Base-by-base conservation (phyloP, 257 asterid species). In the Anisodus tanguticus region DNA sequence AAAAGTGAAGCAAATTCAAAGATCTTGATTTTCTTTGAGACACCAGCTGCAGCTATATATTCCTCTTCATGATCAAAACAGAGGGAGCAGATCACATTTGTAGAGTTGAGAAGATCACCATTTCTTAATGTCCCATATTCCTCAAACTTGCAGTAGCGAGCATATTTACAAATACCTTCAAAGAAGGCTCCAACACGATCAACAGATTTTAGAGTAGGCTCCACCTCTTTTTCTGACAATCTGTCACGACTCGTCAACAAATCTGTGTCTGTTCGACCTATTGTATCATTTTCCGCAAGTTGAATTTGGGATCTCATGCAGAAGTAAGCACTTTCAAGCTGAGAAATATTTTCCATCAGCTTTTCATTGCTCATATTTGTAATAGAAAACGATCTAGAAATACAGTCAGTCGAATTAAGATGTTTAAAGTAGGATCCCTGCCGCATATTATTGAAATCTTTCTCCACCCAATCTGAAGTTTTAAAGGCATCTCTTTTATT, bases 51-150 rank as follows among this genome's bases (percentile, higher is more conserved):
- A 45, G 95, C 95, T 41, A 92, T 69, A 77, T 62, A 87, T 70
- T 91, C 90, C 82, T 87, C 93, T 2, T 90, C 93, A 5, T 86
- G 88, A 45, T 92, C 92, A 69, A 91, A 87, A 80, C 94, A 82
- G 87, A 92, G 82, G 1, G 91, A 91, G 84, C 91, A 86, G 6
- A 92, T 89, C 15, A 90, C 90, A 10, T 90, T 87, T 59, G 83
- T 80, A 13, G 91, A 84, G 63, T 85, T 87, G 9, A 79, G 86
- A 82, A 92, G 81, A 49, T 90, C 91, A 2, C 85, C 74, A 43
- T 84, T 89, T 77, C 86, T 86, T 37, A 92, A 84, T 3, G 47
- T 84, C 69, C 93, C 95, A 49, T 89, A 86, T 9, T 83, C 92
- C 86, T 91, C 88, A 83, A 92, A 90, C 60, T 82, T 90, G 83